Percentiles rank a stretch among this genome's conserved stretches.
phyloP scores from a whole-genome alignment of 192 early-diverging fungal species.

The Linnemannia zychae region DNA sequence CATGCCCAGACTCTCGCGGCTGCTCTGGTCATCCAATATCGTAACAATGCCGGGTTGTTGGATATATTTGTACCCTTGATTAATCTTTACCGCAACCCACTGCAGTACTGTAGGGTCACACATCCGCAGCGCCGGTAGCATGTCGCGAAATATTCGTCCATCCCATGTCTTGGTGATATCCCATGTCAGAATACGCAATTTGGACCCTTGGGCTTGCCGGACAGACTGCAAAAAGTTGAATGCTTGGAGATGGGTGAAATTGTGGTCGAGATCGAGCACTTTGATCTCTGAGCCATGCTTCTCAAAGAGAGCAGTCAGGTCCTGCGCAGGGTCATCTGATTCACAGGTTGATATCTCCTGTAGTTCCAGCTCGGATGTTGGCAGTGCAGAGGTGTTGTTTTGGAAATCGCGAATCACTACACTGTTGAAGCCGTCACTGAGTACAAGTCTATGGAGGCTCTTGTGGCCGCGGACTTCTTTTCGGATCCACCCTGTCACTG shows the following conservation, averaged over 20 bases:
- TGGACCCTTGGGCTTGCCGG: background rate
- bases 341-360: background rate
- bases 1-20: background rate
- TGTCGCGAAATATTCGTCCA: background rate
- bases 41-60: background rate
- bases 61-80: background rate
- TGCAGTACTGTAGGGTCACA: background rate
- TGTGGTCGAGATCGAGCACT: background rate
- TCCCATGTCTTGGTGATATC: constrained; percentile 10
- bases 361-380: background rate
- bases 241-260: background rate
- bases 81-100: background rate
- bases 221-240: background rate
- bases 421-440: background rate
- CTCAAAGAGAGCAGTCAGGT: background rate
- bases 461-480: background rate
- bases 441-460: background rate
- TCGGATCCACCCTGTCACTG: background rate
- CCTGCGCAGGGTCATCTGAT: background rate
- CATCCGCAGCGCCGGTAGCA: background rate
- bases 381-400: background rate
- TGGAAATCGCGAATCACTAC: background rate
- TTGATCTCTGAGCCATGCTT: background rate
- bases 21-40: background rate
- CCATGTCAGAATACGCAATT: background rate